Evolutionary conservation across 768 basidiomycete genomes (phyloP).

Genomic region (Calocybe indica): DNA sequence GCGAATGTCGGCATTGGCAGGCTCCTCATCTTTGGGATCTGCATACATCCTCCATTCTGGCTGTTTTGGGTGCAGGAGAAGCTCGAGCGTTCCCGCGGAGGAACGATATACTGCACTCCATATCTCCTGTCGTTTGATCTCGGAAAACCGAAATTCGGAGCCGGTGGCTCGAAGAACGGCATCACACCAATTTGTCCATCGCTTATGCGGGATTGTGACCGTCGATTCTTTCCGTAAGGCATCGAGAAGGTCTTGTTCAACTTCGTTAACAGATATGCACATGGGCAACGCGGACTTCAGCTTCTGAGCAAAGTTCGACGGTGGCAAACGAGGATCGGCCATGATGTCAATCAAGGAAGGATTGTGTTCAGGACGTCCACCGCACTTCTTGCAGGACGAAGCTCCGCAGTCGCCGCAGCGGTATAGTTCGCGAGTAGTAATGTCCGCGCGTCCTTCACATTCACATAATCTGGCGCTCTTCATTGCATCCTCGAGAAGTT

Average conservation of each 20-base stretch:
- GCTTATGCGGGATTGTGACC: conserved; percentile 40
- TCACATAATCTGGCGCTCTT: conserved; percentile 74
- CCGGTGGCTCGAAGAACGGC: conserved; percentile 55
- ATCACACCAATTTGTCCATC: conserved; percentile 65
- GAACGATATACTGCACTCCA: conserved; percentile 84
- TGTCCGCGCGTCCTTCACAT: conserved; percentile 85
- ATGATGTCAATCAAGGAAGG: conserved; percentile 48
- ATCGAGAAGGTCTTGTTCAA: conserved; percentile 49
- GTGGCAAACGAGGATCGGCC: conserved; percentile 55
- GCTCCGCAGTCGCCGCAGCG: conserved; percentile 73
- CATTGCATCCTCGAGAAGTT: conserved; percentile 59
- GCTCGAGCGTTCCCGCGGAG: conserved; percentile 61
- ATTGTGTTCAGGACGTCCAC: conserved; percentile 88
- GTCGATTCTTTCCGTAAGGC: conserved; percentile 33
- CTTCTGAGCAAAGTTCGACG: conserved; percentile 66
- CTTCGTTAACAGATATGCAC: conserved; percentile 57
- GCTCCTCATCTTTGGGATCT: conserved; percentile 55
- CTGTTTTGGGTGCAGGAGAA: conserved; percentile 68
- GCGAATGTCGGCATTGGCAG: conserved; percentile 78
- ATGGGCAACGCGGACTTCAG: conserved; percentile 84
- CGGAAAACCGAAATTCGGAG: conserved; percentile 76
- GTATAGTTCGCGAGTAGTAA: conserved; percentile 60
- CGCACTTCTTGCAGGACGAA: conserved; percentile 80
- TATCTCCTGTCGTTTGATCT: conserved; percentile 80
- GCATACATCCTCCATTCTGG: conserved; percentile 88